These are phyloP conservation scores for Adansonia gregorii DNA, from an alignment of 441 rosid genomes.

Conservation along the genomic window DNA sequence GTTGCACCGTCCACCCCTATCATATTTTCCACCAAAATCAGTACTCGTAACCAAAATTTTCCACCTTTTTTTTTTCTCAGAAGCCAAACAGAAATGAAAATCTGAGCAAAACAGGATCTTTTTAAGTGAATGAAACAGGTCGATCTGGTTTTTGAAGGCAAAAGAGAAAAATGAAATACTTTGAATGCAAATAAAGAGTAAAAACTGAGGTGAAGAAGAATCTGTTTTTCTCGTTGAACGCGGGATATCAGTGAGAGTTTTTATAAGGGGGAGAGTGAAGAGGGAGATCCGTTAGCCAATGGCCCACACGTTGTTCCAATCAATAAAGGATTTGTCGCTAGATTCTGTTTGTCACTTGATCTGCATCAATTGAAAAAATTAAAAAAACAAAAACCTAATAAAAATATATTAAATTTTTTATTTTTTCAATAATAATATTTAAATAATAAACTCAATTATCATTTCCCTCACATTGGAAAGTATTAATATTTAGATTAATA, in stretches of 20 bases:
- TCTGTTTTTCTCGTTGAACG: background rate
- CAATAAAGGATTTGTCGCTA: too few relatives aligned
- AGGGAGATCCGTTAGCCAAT: background rate
- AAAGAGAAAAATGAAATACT: background rate
- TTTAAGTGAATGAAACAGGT: background rate
- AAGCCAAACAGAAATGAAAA: background rate
- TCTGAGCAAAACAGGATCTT: background rate
- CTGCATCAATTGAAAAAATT: too few relatives aligned
- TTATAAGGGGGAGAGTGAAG: background rate
- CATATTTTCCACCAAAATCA: background rate
- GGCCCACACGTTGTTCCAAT: too few relatives aligned
- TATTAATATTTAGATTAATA: too few relatives aligned
- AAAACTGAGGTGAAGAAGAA: background rate
- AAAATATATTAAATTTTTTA: too few relatives aligned
- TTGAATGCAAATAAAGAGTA: background rate
- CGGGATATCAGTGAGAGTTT: background rate
- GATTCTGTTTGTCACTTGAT: too few relatives aligned
- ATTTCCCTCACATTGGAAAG: too few relatives aligned
- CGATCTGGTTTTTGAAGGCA: background rate
- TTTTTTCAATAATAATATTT: too few relatives aligned
- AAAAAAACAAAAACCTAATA: too few relatives aligned
- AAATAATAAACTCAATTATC: too few relatives aligned
- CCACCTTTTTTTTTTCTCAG: background rate
- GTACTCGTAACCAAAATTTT: background rate
- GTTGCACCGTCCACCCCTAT: slow-evolving; percentile 21